Base-by-base conservation (phyloP, 805 yeast genomes). In the Pachysolen tannophilus region DNA sequence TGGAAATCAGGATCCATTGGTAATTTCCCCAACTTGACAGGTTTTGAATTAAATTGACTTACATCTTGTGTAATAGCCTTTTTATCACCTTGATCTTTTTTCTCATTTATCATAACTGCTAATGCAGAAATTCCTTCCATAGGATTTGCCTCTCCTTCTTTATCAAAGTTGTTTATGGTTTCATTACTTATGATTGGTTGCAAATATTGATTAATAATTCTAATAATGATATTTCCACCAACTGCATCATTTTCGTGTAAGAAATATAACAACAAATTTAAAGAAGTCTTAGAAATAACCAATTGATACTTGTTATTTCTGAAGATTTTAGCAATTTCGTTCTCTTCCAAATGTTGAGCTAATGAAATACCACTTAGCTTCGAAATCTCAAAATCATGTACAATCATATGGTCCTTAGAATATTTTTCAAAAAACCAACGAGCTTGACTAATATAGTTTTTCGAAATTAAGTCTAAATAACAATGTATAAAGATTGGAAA, bases 401-500 rank as follows among this genome's bases (percentile, higher is more conserved):
- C 65, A 9, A 85, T 62, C 25, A 66, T 60, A 55, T 85, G 95
- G 51, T 86, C 95, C 9, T 62, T 63, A 32, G 78, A 68, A 54
- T 78, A 88, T 48, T 72, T 75, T 42, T 80, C 83, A 49, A 82
- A 86, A 51, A 90, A 90, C 16, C 61, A 56, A 47, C 84, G 75
- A 6, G 95, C 94, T 35, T 73, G 69, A 14, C 63, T 55, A 6
- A 72, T 58, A 45, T 67, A 69, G 39, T 75, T 72, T 48, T 83
- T 80, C 29, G 74, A 63, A 15, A 90, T 75, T 38, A 92, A 67
- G 47, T 86, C 90, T 42, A 92, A 64, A 53, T 75, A 92, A 48
- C 86, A 75, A 56, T 90, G 95, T 34, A 90, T 81, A 58, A 88
- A 92, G n/a, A 92, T 67, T 5, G 99, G 99, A 55, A 83, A 92